These are phyloP conservation scores for Phytophthora sansomeana DNA, from an alignment of 352 stramenopile genomes.

Conservation along the genomic window DNA sequence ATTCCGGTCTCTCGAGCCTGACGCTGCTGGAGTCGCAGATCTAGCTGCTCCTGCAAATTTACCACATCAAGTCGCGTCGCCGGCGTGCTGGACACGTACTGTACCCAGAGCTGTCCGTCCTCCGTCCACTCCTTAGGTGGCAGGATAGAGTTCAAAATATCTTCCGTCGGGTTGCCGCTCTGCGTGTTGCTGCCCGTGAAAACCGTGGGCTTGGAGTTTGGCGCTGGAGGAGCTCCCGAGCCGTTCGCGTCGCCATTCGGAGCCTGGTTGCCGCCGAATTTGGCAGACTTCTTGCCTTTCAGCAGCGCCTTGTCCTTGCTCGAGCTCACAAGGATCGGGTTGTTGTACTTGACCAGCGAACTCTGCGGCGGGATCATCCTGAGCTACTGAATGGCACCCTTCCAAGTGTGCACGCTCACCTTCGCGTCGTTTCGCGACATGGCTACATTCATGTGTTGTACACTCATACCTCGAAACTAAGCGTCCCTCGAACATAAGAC, in stretches of 20 bases:
- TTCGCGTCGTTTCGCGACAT: slow-evolving; percentile 28
- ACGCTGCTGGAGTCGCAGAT: slow-evolving; percentile 90
- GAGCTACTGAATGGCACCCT: not conserved
- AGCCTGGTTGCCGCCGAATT: slow-evolving; percentile 34
- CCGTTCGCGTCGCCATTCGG: slow-evolving; percentile 25
- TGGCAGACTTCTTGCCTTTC: slow-evolving; percentile 52
- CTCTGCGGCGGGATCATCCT: slow-evolving; percentile 90
- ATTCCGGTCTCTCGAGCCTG: slow-evolving; percentile 94
- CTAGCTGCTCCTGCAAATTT: slow-evolving; percentile 92
- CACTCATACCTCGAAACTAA: too few relatives aligned
- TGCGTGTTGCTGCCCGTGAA: slow-evolving; percentile 71
- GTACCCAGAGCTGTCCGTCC: slow-evolving; percentile 93
- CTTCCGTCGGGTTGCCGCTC: slow-evolving; percentile 80
- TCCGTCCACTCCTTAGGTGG: slow-evolving; percentile 91
- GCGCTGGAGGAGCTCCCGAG: slow-evolving; percentile 24
- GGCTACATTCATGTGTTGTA: slow-evolving; percentile 13
- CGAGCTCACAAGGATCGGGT: slow-evolving; percentile 89
- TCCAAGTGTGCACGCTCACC: too few relatives aligned
- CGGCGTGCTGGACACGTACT: slow-evolving; percentile 93
- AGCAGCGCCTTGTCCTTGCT: slow-evolving; percentile 82
- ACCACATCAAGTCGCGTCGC: slow-evolving; percentile 93
- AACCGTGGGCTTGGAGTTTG: slow-evolving; percentile 53
- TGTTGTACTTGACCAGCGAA: slow-evolving; percentile 94
- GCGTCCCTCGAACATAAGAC: too few relatives aligned
- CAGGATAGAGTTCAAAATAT: slow-evolving; percentile 93